phyloP scores from a whole-genome alignment of 2,329 filamentous ascomycete species.

The Colletotrichum acutatum region DNA sequence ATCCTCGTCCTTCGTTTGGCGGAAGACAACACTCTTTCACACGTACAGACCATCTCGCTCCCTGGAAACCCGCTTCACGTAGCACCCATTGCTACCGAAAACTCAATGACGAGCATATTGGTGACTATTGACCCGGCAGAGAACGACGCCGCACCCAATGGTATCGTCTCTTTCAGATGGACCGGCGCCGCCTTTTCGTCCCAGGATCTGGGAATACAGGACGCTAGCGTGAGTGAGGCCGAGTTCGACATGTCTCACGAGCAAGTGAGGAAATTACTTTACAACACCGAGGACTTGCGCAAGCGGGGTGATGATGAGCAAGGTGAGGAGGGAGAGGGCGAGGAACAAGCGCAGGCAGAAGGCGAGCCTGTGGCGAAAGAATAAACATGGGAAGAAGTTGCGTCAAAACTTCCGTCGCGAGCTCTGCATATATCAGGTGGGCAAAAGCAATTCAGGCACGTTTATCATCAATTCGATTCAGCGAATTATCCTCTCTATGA shows the following conservation, averaged over 20 bases:
- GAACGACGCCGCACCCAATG: conserved; percentile 30
- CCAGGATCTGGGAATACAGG: conserved; percentile 24
- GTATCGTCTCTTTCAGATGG: conserved; percentile 39
- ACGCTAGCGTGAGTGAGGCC: conserved; percentile 17
- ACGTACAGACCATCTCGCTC: conserved; percentile 62
- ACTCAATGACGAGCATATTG: conserved; percentile 45
- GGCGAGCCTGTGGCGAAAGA: background rate
- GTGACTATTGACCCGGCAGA: conserved; percentile 53
- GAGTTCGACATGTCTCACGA: conserved; percentile 49
- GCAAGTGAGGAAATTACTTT: conserved; percentile 56
- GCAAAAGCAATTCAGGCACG: background rate
- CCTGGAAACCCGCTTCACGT: conserved; percentile 74
- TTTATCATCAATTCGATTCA: conserved; percentile 35
- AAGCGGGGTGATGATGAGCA: conserved; percentile 50
- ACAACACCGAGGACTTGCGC: conserved; percentile 58
- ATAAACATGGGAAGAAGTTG: background rate
- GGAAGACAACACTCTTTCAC: conserved; percentile 58
- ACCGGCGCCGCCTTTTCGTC: conserved; percentile 35
- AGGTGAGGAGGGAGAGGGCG: conserved; percentile 41
- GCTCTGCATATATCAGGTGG: background rate
- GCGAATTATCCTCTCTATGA: conserved; percentile 35
- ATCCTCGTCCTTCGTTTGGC: conserved; percentile 73
- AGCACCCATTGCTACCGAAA: conserved; percentile 41
- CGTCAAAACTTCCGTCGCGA: background rate
- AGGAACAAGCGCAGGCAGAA: conserved; percentile 34